Percentiles rank a stretch among this genome's conserved stretches.
Conservation (phyloP, 805 yeast species). For the Spathaspora gorwiae region DNA sequence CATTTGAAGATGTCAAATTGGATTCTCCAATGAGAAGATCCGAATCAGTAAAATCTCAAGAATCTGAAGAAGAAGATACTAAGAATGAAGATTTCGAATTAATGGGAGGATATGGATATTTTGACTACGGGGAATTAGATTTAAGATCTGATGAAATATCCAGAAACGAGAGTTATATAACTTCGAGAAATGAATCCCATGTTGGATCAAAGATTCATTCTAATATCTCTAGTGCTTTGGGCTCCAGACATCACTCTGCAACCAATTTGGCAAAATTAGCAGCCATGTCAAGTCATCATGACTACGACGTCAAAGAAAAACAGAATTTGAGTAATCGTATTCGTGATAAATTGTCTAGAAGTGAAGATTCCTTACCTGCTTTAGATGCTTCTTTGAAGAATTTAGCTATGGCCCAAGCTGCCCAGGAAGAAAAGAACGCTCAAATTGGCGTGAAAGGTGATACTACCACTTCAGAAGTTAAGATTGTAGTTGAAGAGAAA, state of each 20-base stretch:
- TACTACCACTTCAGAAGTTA: not conserved
- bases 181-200: conserved; percentile 21
- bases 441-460: not conserved
- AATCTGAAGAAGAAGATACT: not conserved
- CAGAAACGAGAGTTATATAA: conserved; percentile 27
- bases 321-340: conserved; percentile 33
- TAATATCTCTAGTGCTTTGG: conserved; percentile 17
- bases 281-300: not conserved
- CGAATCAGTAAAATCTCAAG: not conserved
- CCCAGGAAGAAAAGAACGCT: not conserved
- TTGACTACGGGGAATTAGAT: conserved; percentile 67
- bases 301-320: conserved; percentile 24
- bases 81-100: conserved; percentile 25
- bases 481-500: not conserved
- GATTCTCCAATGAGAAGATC: conserved; percentile 1
- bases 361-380: conserved; percentile 12
- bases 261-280: conserved; percentile 16
- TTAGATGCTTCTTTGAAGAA: not conserved
- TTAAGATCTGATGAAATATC: conserved; percentile 42
- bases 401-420: not conserved
- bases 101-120: conserved; percentile 85
- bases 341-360: conserved; percentile 29
- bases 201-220: conserved; percentile 19
- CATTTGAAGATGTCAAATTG: conserved; percentile 10
- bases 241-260: conserved; percentile 28